Base-by-base conservation (phyloP, 1,284 basidiomycete genomes). In the Coniferiporia sulphurascens region DNA sequence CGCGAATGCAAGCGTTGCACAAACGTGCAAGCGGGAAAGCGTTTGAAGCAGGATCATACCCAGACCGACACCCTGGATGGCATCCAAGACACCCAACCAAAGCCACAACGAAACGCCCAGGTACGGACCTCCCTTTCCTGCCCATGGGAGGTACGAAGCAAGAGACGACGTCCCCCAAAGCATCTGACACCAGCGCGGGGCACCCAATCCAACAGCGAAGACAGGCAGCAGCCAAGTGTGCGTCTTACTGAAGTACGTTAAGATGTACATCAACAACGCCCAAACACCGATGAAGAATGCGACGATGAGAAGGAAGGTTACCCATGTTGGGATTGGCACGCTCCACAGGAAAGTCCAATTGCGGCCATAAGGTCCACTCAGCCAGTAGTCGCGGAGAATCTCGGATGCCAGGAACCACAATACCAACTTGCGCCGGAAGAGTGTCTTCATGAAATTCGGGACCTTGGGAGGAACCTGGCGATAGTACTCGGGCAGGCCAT, bases 1-100 rank as follows among this genome's bases (percentile, higher is more conserved):
- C 3, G 93, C 85, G 62, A 93, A 87, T 10, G 89, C 92, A 45
- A 96, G 80, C 8, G 93, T 95, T 3, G 91, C 93, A 66, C 93
- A 95, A 38, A 96, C 93, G 68, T 96, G 93, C 21, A 95, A 78
- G 66, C 93, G 88, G 19, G 93, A 95, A 13, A 96, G 76, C 7
- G 93, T 95, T 77, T 94, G 92, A 17, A 96, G 85, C 15, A 96
- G 79, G 69, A 96, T 95, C 90, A 95, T 91, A 65, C 93, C 93
- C 56, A 96, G 77, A 43, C 93, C 93, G 46, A 95, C 93, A 74
- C 93, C 93, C 71, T 96, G 93, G 48, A 96, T 79, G 38, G 93
- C 92, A 71, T 94, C 93, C 51, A 96, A 78, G 43, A 96, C 93
- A 69, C 93, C 93, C 12, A 96, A 81, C 93, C 93, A 96, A 44